These are phyloP conservation scores for Cryptococcus amylolentus DNA, from an alignment of 1,284 basidiomycete species.

Conservation along the genomic window DNA sequence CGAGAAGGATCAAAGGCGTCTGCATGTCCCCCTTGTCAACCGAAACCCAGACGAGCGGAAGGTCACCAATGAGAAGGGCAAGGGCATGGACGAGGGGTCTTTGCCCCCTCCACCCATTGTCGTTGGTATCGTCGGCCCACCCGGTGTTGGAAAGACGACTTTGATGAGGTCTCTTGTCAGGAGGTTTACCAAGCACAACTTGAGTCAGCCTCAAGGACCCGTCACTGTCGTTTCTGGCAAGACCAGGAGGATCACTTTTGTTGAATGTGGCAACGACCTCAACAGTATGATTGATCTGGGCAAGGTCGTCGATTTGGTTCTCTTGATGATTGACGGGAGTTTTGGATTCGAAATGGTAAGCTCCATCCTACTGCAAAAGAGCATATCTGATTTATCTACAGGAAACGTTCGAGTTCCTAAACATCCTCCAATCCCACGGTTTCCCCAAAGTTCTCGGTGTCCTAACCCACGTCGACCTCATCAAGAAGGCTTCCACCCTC, in stretches of 20 bases:
- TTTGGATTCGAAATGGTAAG: conserved; percentile 98
- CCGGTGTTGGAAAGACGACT: conserved; percentile 96
- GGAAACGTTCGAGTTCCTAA: conserved; percentile 99
- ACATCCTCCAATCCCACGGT: conserved; percentile 93
- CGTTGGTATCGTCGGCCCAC: conserved; percentile 94
- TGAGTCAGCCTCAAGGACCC: conserved; percentile 86
- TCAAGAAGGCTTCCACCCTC: conserved; percentile 85
- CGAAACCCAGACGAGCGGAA: conserved; percentile 79
- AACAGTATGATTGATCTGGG: conserved; percentile 98
- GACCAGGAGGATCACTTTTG: conserved; percentile 85
- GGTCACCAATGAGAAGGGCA: conserved; percentile 44
- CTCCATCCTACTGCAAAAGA: background rate
- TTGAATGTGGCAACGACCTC: conserved; percentile 97
- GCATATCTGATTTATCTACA: conserved; percentile 40
- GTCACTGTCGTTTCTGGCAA: conserved; percentile 93
- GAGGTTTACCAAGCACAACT: conserved; percentile 89
- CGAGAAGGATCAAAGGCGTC: conserved; percentile 87
- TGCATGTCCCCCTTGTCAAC: conserved; percentile 94
- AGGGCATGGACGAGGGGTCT: conserved; percentile 46
- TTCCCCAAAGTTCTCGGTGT: conserved; percentile 98
- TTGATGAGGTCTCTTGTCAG: conserved; percentile 87
- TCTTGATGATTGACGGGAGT: conserved; percentile 96
- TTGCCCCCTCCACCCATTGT: conserved; percentile 83
- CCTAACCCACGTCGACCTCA: conserved; percentile 92
- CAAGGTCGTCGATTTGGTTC: conserved; percentile 91